phyloP scores from a whole-genome alignment of 306 rosid species.

The Coriaria nepalensis region DNA sequence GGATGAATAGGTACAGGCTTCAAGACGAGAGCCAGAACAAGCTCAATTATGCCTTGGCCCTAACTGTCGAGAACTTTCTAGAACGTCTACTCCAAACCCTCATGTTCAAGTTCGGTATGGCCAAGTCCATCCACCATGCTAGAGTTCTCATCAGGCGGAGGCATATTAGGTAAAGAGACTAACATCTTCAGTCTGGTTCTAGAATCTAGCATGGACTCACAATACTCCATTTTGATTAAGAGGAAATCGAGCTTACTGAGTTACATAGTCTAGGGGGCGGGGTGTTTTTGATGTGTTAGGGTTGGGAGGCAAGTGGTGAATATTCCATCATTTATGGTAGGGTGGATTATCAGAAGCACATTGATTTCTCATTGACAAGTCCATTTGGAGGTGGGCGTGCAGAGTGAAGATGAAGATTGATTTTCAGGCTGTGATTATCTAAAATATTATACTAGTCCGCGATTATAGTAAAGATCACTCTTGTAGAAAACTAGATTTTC shows the following conservation, averaged over 20 bases:
- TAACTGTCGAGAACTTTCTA: neutral
- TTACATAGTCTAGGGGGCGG: too few species aligned
- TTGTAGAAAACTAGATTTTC: too few species aligned
- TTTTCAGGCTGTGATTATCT: too few species aligned
- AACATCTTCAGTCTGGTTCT: too few species aligned
- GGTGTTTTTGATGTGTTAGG: neutral
- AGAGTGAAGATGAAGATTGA: too few species aligned
- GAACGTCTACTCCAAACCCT: neutral
- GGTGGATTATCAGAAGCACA: constrained; percentile 29
- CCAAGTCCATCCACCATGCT: neutral
- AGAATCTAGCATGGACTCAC: too few species aligned
- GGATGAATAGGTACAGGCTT: too few species aligned
- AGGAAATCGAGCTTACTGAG: too few species aligned
- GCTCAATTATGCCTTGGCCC: neutral
- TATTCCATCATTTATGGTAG: constrained; percentile 29
- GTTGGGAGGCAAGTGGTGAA: constrained; percentile 29
- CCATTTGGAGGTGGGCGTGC: constrained; percentile 28
- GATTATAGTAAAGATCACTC: too few species aligned
- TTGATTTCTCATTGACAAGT: constrained; percentile 24
- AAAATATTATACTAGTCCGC: too few species aligned
- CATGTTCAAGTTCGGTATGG: neutral
- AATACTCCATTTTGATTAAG: too few species aligned
- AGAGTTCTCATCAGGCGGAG: neutral
- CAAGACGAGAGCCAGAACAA: too few species aligned
- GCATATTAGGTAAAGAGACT: neutral